Evolutionary conservation across 495 filamentous ascomycete species (phyloP).

Genomic region (Entonaema liquescens): DNA sequence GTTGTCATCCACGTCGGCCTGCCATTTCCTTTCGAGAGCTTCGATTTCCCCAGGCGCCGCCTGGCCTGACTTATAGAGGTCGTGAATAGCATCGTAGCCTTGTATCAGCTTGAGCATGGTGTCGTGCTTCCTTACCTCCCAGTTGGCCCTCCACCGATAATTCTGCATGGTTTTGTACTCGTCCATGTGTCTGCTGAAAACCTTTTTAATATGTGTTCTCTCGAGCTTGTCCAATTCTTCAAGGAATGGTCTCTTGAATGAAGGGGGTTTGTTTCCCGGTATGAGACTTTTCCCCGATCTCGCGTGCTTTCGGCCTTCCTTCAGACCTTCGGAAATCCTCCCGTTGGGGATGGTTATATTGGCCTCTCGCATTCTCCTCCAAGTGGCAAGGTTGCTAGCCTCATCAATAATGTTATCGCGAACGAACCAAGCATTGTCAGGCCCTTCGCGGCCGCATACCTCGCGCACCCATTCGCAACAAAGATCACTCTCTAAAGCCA

Average conservation of each 20-base stretch:
- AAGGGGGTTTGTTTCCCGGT: conserved; percentile 34
- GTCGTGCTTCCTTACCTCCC: conserved; percentile 26
- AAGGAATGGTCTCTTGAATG: conserved; percentile 44
- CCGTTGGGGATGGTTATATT: conserved; percentile 43
- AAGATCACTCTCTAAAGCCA: conserved; percentile 65
- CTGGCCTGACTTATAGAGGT: conserved; percentile 27
- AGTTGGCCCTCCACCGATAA: conserved; percentile 43
- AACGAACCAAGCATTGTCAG: conserved; percentile 16
- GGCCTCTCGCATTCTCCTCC: conserved; percentile 47
- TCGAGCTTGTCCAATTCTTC: conserved; percentile 48
- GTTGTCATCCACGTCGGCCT: conserved; percentile 9
- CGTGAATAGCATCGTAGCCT: conserved; percentile 30
- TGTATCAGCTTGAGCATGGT: conserved; percentile 41
- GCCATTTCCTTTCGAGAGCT: conserved; percentile 34
- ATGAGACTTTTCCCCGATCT: not conserved
- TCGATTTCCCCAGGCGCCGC: conserved; percentile 11
- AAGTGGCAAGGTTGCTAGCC: conserved; percentile 38
- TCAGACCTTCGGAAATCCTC: conserved; percentile 46
- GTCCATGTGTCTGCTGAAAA: conserved; percentile 37
- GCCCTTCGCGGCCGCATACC: conserved; percentile 47
- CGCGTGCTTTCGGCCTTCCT: conserved; percentile 38
- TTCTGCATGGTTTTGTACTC: conserved; percentile 25
- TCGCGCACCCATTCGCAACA: conserved; percentile 58
- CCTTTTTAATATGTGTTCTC: conserved; percentile 21
- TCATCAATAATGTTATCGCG: conserved; percentile 50